Percentiles rank a stretch among this genome's conserved stretches.
phyloP scores from a whole-genome alignment of 805 yeast genomes.

The Metschnikowia similis region DNA sequence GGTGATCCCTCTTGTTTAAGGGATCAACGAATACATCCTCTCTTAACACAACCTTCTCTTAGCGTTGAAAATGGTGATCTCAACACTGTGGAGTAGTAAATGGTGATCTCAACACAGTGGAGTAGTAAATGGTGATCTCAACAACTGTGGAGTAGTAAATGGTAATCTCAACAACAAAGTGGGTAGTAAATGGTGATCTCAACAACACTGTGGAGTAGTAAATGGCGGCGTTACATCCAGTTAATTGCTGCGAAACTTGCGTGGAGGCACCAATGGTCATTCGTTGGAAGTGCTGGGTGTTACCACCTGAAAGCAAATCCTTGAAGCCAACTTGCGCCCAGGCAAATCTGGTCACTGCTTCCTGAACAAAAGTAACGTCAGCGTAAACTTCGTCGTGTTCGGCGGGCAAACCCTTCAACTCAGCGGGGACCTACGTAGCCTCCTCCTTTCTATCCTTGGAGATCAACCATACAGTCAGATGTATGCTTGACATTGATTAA shows the following conservation, averaged over 20 bases:
- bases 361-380: conserved; percentile 42
- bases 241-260: conserved; percentile 67
- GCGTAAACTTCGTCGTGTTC: conserved; percentile 41
- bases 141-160: too few species aligned
- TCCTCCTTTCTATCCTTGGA: conserved; percentile 49
- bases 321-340: conserved; percentile 43
- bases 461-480: conserved; percentile 66
- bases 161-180: too few species aligned
- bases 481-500: too few species aligned
- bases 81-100: too few species aligned
- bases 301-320: conserved; percentile 46
- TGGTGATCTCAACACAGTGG: too few species aligned
- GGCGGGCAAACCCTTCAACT: conserved; percentile 34
- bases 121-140: too few species aligned
- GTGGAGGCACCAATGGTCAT: conserved; percentile 59
- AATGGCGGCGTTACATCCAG: conserved; percentile 69
- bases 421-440: conserved; percentile 44
- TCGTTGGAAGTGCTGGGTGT: conserved; percentile 58
- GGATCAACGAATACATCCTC: too few species aligned
- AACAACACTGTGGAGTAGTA: conserved; percentile 59
- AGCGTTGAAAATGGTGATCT: conserved; percentile 44
- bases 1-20: too few species aligned
- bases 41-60: conserved; percentile 47
- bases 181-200: too few species aligned
- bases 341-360: conserved; percentile 48